A percentile compares a stretch with the other conserved stretches of the same genome.
phyloP scores from a whole-genome alignment of 495 filamentous ascomycete genomes.

The Penicillium paradoxum region DNA sequence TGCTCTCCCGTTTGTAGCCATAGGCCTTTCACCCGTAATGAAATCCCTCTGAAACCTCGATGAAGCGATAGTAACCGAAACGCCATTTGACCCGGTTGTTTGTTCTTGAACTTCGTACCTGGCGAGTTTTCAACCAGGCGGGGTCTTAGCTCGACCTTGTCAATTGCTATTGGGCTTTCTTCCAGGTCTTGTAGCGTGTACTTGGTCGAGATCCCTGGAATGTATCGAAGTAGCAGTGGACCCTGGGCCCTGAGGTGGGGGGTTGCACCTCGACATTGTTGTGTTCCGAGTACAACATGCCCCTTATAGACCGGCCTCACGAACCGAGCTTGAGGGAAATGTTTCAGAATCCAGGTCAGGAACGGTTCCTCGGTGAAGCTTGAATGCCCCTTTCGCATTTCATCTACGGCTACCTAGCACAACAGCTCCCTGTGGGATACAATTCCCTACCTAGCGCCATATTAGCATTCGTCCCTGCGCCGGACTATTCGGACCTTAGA shows the following conservation, averaged over 20 bases:
- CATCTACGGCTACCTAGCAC: neutral
- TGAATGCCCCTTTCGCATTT: neutral
- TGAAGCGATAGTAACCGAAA: neutral
- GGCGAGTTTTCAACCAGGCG: neutral
- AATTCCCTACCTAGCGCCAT: neutral
- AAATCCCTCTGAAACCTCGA: no score
- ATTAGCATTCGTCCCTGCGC: neutral
- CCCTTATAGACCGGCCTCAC: neutral
- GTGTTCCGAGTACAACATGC: neutral
- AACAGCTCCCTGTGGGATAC: neutral
- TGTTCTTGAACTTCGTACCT: constrained; percentile 1
- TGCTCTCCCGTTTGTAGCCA: neutral
- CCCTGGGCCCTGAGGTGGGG: neutral
- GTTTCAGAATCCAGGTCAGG: neutral
- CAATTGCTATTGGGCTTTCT: neutral
- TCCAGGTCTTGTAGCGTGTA: neutral
- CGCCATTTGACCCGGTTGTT: neutral
- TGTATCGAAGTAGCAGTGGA: neutral
- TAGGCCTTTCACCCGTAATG: neutral
- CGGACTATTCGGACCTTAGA: constrained; percentile 1
- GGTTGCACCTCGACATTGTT: neutral
- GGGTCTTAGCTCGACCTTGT: neutral
- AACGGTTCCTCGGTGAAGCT: neutral
- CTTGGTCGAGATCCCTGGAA: neutral
- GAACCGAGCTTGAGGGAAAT: neutral